Percentiles rank a stretch among this genome's conserved stretches.
Evolutionary conservation across 164 flowering plant species (phyloP).

Genomic region (Vitis vinifera): ASM3070453v1 NC_081823.1:6461501-6462000

Average conservation of each 20-base stretch:
- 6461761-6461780: constrained; percentile 34
- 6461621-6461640: constrained; percentile 30
- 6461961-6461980: constrained; percentile 26
- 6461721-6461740: background rate
- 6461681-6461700: background rate
- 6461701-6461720: background rate
- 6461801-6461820: constrained; percentile 6
- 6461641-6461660: constrained; percentile 9
- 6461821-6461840: constrained; percentile 28
- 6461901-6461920: constrained; percentile 8
- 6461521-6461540: too few species aligned
- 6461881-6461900: constrained; percentile 5
- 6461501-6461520: constrained; percentile 1
- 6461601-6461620: constrained; percentile 9
- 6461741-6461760: constrained; percentile 57
- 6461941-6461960: constrained; percentile 32
- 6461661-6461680: background rate
- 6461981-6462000: constrained; percentile 14
- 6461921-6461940: constrained; percentile 20
- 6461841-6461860: constrained; percentile 30
- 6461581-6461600: background rate
- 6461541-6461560: background rate
- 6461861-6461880: constrained; percentile 13
- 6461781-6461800: constrained; percentile 15
- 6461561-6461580: background rate